Conservation (phyloP, 75 land plant species). For the Selaginella moellendorffii region DNA sequence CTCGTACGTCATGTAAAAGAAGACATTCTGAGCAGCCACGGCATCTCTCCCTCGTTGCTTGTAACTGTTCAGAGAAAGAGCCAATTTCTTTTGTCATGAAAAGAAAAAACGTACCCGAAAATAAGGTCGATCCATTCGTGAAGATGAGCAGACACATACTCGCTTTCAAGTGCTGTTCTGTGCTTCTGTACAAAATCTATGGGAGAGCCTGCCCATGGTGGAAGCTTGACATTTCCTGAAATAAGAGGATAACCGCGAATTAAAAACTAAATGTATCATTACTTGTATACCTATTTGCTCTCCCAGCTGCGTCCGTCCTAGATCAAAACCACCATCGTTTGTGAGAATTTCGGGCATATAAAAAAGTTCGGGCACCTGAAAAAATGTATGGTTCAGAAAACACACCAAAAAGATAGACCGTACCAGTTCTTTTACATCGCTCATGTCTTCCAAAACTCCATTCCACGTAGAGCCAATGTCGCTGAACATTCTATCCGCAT, state of each 20-base stretch:
- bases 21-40: not conserved
- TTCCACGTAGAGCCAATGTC: constrained; percentile 87
- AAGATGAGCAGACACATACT: not conserved
- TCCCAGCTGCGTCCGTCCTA: constrained; percentile 7
- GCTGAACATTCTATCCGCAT: constrained; percentile 87
- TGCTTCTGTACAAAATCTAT: constrained; percentile 2
- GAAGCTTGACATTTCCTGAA: not conserved
- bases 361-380: constrained; percentile 5
- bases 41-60: constrained; percentile 5
- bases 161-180: not conserved
- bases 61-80: not conserved
- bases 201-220: not conserved
- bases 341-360: constrained; percentile 3
- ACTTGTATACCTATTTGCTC: constrained; percentile 5
- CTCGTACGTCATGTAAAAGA: constrained; percentile 8
- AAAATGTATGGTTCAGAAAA: too few species aligned
- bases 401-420: too few species aligned
- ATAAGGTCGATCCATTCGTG: constrained; percentile 8
- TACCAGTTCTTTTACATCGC: constrained; percentile 99
- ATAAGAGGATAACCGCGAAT: not conserved
- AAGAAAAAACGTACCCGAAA: not conserved
- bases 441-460: constrained; percentile 92
- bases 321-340: not conserved
- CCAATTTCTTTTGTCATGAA: not conserved
- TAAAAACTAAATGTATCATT: not conserved